These are phyloP conservation scores for Strobilomyces echinocephalus DNA, from an alignment of 768 basidiomycete species.

Conservation along the genomic window DNA sequence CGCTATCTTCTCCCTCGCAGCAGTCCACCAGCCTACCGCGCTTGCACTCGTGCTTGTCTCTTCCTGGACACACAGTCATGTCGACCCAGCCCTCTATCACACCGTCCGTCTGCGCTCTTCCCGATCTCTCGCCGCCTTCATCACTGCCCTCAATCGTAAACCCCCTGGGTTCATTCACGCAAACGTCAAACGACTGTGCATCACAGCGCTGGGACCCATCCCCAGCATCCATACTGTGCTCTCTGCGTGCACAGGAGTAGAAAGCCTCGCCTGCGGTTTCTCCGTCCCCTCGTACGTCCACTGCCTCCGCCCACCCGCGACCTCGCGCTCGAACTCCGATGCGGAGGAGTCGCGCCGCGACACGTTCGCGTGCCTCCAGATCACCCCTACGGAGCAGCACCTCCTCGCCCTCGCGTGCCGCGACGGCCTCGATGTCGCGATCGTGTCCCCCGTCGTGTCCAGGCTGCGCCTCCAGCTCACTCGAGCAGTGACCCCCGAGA, in stretches of 20 bases:
- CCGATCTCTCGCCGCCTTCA: not conserved
- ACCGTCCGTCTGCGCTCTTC: constrained; percentile 2
- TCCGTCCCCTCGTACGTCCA: constrained; percentile 25
- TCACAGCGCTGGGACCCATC: constrained; percentile 1
- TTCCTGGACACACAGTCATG: not conserved
- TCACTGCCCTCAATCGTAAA: not conserved
- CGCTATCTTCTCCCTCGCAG: constrained; percentile 35
- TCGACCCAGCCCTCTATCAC: constrained; percentile 1
- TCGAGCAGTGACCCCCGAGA: constrained; percentile 2
- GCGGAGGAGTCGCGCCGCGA: not conserved
- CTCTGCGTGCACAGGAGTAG: not conserved
- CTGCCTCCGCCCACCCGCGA: not conserved
- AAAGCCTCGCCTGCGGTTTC: constrained; percentile 25
- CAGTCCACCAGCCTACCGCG: constrained; percentile 8
- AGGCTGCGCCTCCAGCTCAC: constrained; percentile 33
- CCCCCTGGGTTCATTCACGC: not conserved
- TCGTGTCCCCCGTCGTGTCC: constrained; percentile 29
- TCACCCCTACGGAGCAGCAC: constrained; percentile 29
- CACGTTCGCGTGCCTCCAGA: not conserved
- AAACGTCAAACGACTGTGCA: not conserved
- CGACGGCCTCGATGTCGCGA: constrained; percentile 28
- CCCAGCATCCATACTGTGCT: not conserved
- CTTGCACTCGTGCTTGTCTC: not conserved
- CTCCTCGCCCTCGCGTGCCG: constrained; percentile 33
- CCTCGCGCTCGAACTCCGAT: too few relatives aligned